A percentile compares a stretch with the other conserved stretches of the same genome.
Conservation (phyloP, 108 stramenopile species). For the Pseudonitzschia multiseries region DNA sequence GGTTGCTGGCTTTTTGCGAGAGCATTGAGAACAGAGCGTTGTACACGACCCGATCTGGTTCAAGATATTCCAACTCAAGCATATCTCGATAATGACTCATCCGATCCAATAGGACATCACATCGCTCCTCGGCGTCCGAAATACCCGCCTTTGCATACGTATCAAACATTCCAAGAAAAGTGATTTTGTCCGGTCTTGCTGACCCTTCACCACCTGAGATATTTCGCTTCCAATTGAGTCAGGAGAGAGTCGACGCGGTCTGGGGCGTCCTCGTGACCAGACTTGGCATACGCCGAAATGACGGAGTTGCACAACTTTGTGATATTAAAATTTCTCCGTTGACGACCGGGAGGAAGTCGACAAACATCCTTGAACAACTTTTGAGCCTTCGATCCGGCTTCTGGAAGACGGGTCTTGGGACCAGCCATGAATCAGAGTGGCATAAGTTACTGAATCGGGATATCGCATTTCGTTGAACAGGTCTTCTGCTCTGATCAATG, state of each 20-base stretch:
- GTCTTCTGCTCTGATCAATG: conserved; percentile 12
- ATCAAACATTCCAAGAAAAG: conserved; percentile 62
- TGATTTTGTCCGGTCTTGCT: conserved; percentile 47
- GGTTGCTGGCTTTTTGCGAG: conserved; percentile 23
- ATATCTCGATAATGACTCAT: conserved; percentile 15
- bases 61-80: conserved; percentile 26
- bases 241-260: conserved; percentile 20
- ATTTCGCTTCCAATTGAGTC: conserved; percentile 20
- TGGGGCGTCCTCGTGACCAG: conserved; percentile 11
- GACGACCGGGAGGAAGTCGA: conserved; percentile 17
- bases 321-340: conserved; percentile 10
- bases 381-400: conserved; percentile 17
- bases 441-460: conserved; percentile 19
- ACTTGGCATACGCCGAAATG: conserved; percentile 12
- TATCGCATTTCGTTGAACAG: conserved; percentile 17
- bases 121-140: conserved; percentile 28
- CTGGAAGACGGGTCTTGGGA: conserved; percentile 20
- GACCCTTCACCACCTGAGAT: conserved; percentile 17
- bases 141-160: conserved; percentile 36
- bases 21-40: conserved; percentile 18
- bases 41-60: conserved; percentile 17
- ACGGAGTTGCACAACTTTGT: conserved; percentile 21
- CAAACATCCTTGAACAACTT: conserved; percentile 18
- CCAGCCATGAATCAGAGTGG: conserved; percentile 31
- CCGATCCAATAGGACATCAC: conserved; percentile 22